Base-by-base conservation (phyloP, 192 early-diverging fungal species). In the Podochytrium sp. region DNA sequence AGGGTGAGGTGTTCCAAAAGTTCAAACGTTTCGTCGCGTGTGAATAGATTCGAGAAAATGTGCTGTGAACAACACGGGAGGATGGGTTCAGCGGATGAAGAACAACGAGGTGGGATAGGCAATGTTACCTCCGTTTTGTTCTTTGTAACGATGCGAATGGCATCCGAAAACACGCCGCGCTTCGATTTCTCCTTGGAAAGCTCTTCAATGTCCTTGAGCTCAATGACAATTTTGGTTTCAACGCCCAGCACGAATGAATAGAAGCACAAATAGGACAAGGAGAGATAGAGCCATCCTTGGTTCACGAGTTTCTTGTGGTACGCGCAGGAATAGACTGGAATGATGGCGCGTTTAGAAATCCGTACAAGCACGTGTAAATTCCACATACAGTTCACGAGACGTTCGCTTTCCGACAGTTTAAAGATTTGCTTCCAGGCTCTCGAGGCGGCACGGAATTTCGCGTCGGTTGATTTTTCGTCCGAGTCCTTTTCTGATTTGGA, bases 261-360 rank as follows among this genome's bases (percentile, higher is more conserved):
- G 76, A 98, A 99, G 84, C 93, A 94, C 30, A 97, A 76, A 76
- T 95, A 92, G 69, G 96, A 93, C 74, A 94, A 90, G 57, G 92
- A 94, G 47, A 99, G 87, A 73, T 99, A 99, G 79, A 99, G 81
- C 98, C 98, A 99, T 0, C 98, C 98, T 80, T 99, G 98, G 77
- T 91, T 92, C 53, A 91, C 85, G 75, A 96, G 87, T 55, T 84
- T 87, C 30, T 86, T 85, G 53, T 94, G 88, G 68, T 94, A 95
- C 2, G 93, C 91, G 71, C 94, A 96, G 12, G 95, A 94, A 81
- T 99, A 99, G 79, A 88, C 91, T 92, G 69, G 16, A 70, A 49
- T 49, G 40, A 81, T 25, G 1, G 10, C 20, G 43, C 0, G 42
- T 47, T 42, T 2, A 23, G 29, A 1, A 33, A 60, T 0, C 37